A percentile compares a stretch with the other conserved stretches of the same genome.
Evolutionary conservation across 2,329 filamentous ascomycete genomes (phyloP).

Genomic region (Penicillium sp.): DNA sequence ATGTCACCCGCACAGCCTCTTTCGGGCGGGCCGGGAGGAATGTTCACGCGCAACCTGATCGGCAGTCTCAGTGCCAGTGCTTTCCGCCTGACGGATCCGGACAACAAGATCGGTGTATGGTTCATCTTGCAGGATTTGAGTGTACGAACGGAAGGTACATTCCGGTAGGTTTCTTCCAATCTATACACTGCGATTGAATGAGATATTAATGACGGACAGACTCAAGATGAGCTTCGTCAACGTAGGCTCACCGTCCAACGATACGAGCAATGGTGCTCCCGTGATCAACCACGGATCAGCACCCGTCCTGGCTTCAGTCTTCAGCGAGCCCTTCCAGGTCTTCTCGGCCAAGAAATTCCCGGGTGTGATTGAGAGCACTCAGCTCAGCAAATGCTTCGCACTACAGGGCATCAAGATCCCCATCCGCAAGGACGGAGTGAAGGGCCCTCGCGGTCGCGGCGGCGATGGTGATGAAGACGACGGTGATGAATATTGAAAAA

Average conservation of each 20-base stretch:
- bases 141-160: conserved; percentile 84
- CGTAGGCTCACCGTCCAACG: conserved; percentile 54
- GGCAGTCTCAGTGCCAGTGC: conserved; percentile 86
- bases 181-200: background rate
- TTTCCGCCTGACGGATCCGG: conserved; percentile 71
- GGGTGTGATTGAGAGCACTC: conserved; percentile 89
- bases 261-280: conserved; percentile 38
- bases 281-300: conserved; percentile 68
- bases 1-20: conserved; percentile 35
- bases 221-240: conserved; percentile 77
- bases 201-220: conserved; percentile 32
- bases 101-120: conserved; percentile 85
- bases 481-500: conserved; percentile 29
- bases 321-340: conserved; percentile 85
- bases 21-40: conserved; percentile 59
- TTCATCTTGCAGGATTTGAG: conserved; percentile 94
- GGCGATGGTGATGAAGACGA: conserved; percentile 33
- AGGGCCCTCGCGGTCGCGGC: conserved; percentile 34
- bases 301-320: conserved; percentile 76
- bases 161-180: conserved; percentile 60
- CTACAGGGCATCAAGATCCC: conserved; percentile 94
- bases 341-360: conserved; percentile 98
- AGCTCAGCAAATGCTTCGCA: conserved; percentile 87
- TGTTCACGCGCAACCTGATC: conserved; percentile 94
- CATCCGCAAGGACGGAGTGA: conserved; percentile 77